Evolutionary conservation across 2,329 filamentous ascomycete genomes (phyloP).

Genomic region (Waltergamsia citrina): DNA sequence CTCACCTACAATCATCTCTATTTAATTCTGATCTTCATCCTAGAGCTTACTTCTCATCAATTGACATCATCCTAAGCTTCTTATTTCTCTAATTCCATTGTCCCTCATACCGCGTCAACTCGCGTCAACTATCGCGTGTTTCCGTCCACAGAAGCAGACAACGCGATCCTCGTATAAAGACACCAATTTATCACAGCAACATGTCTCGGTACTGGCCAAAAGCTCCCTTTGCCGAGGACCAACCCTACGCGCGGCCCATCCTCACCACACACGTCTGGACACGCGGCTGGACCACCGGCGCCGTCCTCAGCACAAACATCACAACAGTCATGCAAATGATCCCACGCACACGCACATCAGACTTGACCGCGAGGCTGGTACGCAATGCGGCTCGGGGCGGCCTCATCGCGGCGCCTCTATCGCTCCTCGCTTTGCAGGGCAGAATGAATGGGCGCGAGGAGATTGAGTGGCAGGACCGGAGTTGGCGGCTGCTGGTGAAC

Average conservation of each 20-base stretch:
- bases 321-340: constrained; percentile 21
- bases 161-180: no score
- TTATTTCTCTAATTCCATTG: no score
- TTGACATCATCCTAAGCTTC: no score
- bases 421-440: constrained; percentile 29
- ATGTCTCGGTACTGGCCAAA: constrained; percentile 52
- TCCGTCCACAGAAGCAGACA: no score
- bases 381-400: not conserved
- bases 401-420: constrained; percentile 12
- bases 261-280: constrained; percentile 51
- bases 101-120: no score
- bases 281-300: constrained; percentile 42
- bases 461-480: constrained; percentile 56
- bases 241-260: constrained; percentile 42
- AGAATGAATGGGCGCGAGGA: constrained; percentile 46
- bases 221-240: constrained; percentile 52
- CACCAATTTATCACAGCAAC: no score
- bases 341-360: constrained; percentile 13
- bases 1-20: no score
- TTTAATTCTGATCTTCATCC: no score
- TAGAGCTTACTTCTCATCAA: no score
- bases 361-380: constrained; percentile 6
- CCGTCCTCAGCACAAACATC: constrained; percentile 34
- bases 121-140: no score
- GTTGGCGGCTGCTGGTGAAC: constrained; percentile 52